Conservation (phyloP, 495 filamentous ascomycete genomes). For the Talaromyces liani region DNA sequence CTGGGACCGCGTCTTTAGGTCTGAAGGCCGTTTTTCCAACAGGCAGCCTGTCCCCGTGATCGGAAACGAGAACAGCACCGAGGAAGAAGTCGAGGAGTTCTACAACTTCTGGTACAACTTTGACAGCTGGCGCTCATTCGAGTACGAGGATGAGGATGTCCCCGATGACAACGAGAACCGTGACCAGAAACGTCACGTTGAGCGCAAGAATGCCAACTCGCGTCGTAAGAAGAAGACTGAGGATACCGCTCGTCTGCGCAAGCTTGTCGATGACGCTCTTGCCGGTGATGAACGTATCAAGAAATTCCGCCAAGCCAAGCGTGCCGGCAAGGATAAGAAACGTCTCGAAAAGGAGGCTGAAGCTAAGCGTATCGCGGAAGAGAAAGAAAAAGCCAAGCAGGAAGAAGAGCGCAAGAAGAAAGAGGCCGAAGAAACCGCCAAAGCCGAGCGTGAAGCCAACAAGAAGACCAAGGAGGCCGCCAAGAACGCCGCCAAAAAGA, state of each 20-base stretch:
- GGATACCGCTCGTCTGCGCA: constrained; percentile 82
- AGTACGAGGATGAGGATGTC: constrained; percentile 98
- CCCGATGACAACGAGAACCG: constrained; percentile 98
- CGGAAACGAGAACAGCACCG: constrained; percentile 74
- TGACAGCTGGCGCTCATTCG: constrained; percentile 94
- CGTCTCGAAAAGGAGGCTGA: constrained; percentile 84
- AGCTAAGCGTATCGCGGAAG: constrained; percentile 73
- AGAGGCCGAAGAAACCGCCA: constrained; percentile 79
- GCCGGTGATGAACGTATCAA: constrained; percentile 90
- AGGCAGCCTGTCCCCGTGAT: constrained; percentile 77
- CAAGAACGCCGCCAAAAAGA: constrained; percentile 99
- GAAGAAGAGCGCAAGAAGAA: constrained; percentile 69
- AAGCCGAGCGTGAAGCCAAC: constrained; percentile 67
- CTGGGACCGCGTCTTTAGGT: constrained; percentile 78
- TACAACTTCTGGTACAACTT: constrained; percentile 99
- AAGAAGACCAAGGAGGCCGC: constrained; percentile 98
- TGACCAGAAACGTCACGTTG: constrained; percentile 95
- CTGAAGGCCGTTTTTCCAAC: constrained; percentile 89
- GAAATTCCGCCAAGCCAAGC: constrained; percentile 85
- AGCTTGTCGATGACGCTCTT: constrained; percentile 78
- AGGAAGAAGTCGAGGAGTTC: constrained; percentile 85
- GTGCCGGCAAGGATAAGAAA: constrained; percentile 91
- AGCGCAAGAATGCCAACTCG: constrained; percentile 95
- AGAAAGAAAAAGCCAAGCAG: constrained; percentile 66
- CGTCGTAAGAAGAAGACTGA: constrained; percentile 99